Percentiles rank a stretch among this genome's conserved stretches.
phyloP scores from a whole-genome alignment of 176 grass and related monocot genomes.

The Oryza glaberrima region DNA sequence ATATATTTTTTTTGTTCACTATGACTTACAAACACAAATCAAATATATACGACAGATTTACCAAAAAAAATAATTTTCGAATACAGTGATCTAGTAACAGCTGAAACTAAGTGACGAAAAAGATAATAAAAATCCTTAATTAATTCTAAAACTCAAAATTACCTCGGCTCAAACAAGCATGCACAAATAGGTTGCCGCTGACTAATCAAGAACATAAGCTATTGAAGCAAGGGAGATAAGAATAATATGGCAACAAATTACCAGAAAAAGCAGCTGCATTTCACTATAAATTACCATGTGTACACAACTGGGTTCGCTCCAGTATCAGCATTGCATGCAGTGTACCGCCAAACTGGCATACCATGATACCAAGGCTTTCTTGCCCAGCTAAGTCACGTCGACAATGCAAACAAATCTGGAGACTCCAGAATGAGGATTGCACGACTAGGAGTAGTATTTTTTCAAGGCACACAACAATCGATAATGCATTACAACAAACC shows the following conservation, averaged over 20 bases:
- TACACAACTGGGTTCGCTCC: background rate
- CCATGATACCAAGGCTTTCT: background rate
- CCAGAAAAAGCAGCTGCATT: background rate
- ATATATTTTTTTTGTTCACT: background rate
- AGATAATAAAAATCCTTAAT: background rate
- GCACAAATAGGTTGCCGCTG: background rate
- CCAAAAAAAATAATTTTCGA: background rate
- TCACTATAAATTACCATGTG: background rate
- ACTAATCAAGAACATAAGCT: background rate
- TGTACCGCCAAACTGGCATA: background rate
- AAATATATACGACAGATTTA: background rate
- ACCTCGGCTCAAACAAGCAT: background rate
- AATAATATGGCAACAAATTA: background rate
- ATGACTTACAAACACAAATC: background rate
- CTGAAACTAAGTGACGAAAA: background rate
- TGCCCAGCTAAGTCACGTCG: background rate
- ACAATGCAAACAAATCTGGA: background rate
- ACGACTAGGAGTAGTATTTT: background rate
- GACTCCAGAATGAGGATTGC: background rate
- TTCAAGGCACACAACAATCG: background rate
- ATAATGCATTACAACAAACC: constrained; percentile 43
- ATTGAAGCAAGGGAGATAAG: background rate
- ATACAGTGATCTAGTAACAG: background rate
- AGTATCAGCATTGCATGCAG: background rate
- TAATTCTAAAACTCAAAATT: background rate